Base-by-base conservation (phyloP, 2,329 filamentous ascomycete genomes). In the Amylocarpus encephaloides region DNA sequence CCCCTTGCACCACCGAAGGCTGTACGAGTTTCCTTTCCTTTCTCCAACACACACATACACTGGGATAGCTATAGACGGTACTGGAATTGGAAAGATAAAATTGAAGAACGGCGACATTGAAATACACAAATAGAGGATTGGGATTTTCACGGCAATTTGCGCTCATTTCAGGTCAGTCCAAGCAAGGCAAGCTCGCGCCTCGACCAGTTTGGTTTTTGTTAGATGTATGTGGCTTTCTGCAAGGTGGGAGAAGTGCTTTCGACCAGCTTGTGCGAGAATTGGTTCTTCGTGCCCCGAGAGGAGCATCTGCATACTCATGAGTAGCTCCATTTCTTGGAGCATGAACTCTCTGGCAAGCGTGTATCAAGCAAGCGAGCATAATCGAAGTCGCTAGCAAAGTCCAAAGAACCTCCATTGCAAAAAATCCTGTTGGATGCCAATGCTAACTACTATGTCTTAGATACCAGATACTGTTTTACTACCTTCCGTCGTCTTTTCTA, bases 21-120 rank as follows among this genome's bases (percentile, higher is more conserved):
- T 62, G 49, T 55, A 54, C 57, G 46, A 57, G 35, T 49, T 59
- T 55, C 47, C 49, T 49, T 59, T 55, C 47, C 49, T 52, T 57
- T 55, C 38, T 49, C 48, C 50, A 30, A 38, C 48, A 54, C 49
- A 52, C 50, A 41, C 41, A 51, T 50, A 54, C 46, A 53, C 41
- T 47, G 48, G 54, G 50, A 42, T 49, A 46, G 41, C 49, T 39
- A 53, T 62, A 62, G 59, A 61, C 41, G 54, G 57, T 54, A 44
- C 32, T 57, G 48, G 45, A 46, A 34, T 43, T 50, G 35, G 42
- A 33, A 40, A 46, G 33, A 59, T 55, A 58, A 46, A 46, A 36
- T 52, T 55, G 49, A 49, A 52, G 46, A 58, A 49, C 29, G 46
- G 49, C 26, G 29, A 48, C 30, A 16, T 30, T 18, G 45, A 48